Base-by-base conservation (phyloP, 2,329 filamentous ascomycete species). In the Penicillium sp. region DNA sequence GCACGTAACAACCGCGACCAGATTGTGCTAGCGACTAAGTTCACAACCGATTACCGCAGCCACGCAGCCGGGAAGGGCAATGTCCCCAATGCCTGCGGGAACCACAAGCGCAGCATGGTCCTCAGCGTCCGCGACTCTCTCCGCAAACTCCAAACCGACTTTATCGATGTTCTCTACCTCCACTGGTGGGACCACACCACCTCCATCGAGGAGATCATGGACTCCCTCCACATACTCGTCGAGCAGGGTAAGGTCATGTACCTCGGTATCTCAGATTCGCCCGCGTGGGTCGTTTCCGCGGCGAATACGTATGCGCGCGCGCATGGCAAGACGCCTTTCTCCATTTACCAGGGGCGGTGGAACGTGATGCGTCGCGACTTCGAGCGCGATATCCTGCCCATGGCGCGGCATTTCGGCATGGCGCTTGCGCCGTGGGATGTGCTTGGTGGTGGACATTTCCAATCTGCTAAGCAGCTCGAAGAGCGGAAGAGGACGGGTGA, bases 21-120 rank as follows among this genome's bases (percentile, higher is more conserved):
- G 67, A 83, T 90, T 72, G 85, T 90, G n/a, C 77, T 90, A 51
- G 87, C 87, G 0, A 90, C 87, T 51, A 91, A 91, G 69, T 89
- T 81, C 70, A 85, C 84, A 1, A 86, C 82, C 27, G 82, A 82
- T 66, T 88, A 81, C 70, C 75, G 70, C 36, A 53, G 25, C 48
- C 38, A 59, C 38, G 60, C 50, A 25, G 63, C 75, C 16, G 76
- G 78, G 0, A 74, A 72, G 45, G 72, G 71, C 25, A 72, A 73
- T 5, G 68, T 65, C 0, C 63, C 72, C 29, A 82, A 82, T 65
- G 72, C 67, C 60, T 60, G 60, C 4, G 81, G 81, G 3, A 83
- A 82, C 62, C 65, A 70, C 57, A 70, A 68, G 23, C 72, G 73
- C 49, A 76, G 68, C 58, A 61, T 82, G 59, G 70, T 76, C 58